Evolutionary conservation across 2,329 filamentous ascomycete genomes (phyloP), one percentile per base, ranked within the genome.

Genomic region (Neonectria coccinea): DNA sequence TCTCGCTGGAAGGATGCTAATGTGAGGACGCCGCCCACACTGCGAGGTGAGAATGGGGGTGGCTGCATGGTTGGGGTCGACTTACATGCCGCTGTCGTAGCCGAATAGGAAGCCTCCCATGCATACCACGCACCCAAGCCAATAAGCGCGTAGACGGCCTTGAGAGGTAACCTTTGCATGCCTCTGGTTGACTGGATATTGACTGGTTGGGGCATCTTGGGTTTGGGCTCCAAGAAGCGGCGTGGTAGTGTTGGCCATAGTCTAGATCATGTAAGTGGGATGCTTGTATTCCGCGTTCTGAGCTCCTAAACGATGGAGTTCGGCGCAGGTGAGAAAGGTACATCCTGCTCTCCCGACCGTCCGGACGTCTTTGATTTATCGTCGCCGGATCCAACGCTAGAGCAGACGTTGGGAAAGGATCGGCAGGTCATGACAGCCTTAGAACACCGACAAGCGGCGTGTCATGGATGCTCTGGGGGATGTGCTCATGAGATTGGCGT

Each of bases 1-100:
- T 68, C 63, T 18, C 64, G 50, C 11, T 59, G 42, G 33, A 68
- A 68, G 2, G 64, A 68, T 7, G 52, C 50, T 42, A 68, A n/a
- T 2, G 60, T 64, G 22, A 68, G 53, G 31, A 66, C 64, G 11
- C 66, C 64, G 4, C 66, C 65, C 25, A 62, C 62, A 44, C 52
- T 62, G 44, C n/a, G 5, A 5, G 9, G 25, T 59, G 29, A 59
- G 47, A 41, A 18, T 5, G 14, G 11, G 6, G 36, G n/a, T 8
- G 25, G 33, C 11, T 22, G 52, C 22, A 10, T 31, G 20, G 10
- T 12, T 31, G 14, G 16, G 33, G 3, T 31, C 8, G 39, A 62
- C 59, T 56, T 52, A 56, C 59, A 62, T 62, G 51, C 59, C 59
- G 39, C 59, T 62, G 52, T 62, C 59, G 27, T 62, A 56, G 22